These are phyloP conservation scores for Aureobasidium subglaciale DNA, from an alignment of 2,329 filamentous ascomycete species.

Conservation along the genomic window DNA sequence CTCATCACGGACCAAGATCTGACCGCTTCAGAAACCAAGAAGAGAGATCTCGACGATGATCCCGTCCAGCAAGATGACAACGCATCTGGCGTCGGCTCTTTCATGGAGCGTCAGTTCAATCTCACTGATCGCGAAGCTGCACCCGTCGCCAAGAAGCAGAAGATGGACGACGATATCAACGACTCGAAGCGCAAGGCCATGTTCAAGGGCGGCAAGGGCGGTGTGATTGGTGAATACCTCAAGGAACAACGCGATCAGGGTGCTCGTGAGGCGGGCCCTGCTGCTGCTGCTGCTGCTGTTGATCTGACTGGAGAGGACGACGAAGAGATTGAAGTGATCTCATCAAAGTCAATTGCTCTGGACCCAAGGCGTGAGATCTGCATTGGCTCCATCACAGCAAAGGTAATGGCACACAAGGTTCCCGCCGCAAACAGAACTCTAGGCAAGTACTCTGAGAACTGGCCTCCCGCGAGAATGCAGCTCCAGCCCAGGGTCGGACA, in stretches of 20 bases:
- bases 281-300: slow-evolving; percentile 27
- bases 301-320: slow-evolving; percentile 46
- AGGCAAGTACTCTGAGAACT: slow-evolving; percentile 55
- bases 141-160: slow-evolving; percentile 35
- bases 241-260: slow-evolving; percentile 51
- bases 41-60: background rate
- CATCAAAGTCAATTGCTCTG: slow-evolving; percentile 10
- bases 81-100: slow-evolving; percentile 38
- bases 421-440: slow-evolving; percentile 16
- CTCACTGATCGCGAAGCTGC: slow-evolving; percentile 58
- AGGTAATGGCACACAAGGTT: slow-evolving; percentile 17
- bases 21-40: background rate
- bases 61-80: slow-evolving; percentile 16
- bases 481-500: slow-evolving; percentile 36
- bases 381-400: slow-evolving; percentile 17
- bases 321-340: slow-evolving; percentile 21
- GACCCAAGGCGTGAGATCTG: slow-evolving; percentile 17
- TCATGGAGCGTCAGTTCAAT: slow-evolving; percentile 71
- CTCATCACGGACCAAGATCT: background rate
- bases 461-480: slow-evolving; percentile 39
- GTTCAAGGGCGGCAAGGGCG: slow-evolving; percentile 43
- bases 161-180: background rate
- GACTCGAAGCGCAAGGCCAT: slow-evolving; percentile 37
- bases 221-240: slow-evolving; percentile 56
- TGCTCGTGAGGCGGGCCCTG: slow-evolving; percentile 22